Evolutionary conservation across 768 basidiomycete genomes (phyloP), one percentile per base, ranked within the genome.

Genomic region (Macrolepiota dolichaula): DNA sequence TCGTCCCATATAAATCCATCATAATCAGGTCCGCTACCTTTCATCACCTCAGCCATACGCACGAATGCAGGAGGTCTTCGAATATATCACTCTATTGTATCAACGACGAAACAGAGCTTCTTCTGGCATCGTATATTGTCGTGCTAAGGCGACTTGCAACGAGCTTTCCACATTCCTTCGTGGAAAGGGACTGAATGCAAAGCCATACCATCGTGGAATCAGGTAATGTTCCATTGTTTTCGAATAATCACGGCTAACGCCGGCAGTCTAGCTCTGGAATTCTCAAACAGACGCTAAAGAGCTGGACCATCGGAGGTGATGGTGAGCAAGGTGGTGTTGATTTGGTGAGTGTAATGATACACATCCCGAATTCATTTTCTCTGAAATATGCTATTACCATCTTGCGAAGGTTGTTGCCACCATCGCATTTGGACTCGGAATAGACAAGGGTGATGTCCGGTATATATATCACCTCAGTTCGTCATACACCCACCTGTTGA

Each of bases 371-470:
- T 27, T 12, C 22, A 24, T 24, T 36, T 29, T n/a, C 3, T 7
- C 19, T 40, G 24, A 36, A 29, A 17, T 17, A 22, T 17, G 50
- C 22, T 55, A 22, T 42, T 22, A 17, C 42, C 19, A 9, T 17
- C n/a, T 17, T 44, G 44, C 36, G 6, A n/a, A 89, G 87, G 87
- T 91, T 46, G 85, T 89, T 25, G 89, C 89, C 10, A 91, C 91
- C 0, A 83, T 94, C 53, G 92, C 92, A 4, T 94, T 94, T 65
- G 92, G 92, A 1, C 85, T 93, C 75, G 92, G 92, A 1, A 93
- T 94, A 49, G 91, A 94, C 69, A 94, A 93, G 74, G 76, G 82
- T 19, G 87, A 92, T 63, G 89, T 91, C 55, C 80, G 89, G 85
- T 85, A 68, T 22, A 72, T 46, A 25, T 22, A 53, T 5, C 35